These are phyloP conservation scores for Fusarium chaquense DNA, from an alignment of 2,329 filamentous ascomycete genomes.

Conservation along the genomic window DNA sequence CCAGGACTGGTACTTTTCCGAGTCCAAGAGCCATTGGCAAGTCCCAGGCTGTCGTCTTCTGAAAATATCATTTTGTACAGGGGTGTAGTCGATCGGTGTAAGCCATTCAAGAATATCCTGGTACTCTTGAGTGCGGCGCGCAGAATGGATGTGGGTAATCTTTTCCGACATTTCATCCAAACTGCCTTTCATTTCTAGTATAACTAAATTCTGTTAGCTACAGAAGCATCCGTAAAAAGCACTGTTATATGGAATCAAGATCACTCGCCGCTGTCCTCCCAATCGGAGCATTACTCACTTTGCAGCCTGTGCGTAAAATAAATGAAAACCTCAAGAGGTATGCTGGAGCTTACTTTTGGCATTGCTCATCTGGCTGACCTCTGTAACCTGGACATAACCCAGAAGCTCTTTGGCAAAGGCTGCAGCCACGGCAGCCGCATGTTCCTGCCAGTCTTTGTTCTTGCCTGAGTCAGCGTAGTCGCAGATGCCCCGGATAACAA, in stretches of 20 bases:
- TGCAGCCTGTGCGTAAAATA: too few relatives aligned
- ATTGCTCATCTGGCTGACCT: neutral
- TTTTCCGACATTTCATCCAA: neutral
- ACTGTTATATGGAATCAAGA: too few relatives aligned
- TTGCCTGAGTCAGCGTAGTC: constrained; percentile 3
- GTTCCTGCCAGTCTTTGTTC: neutral
- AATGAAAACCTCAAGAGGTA: too few relatives aligned
- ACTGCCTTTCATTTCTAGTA: neutral
- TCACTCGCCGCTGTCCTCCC: too few relatives aligned
- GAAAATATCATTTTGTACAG: neutral
- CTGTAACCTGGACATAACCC: neutral
- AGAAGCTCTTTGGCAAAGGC: neutral
- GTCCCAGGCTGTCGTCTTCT: neutral
- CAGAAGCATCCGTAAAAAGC: neutral
- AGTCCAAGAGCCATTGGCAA: constrained; percentile 6
- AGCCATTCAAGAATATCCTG: neutral
- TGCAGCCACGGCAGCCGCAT: neutral
- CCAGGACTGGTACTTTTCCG: neutral
- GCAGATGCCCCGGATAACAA: constrained; percentile 5
- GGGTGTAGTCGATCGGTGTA: neutral
- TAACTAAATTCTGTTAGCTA: neutral
- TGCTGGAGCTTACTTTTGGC: neutral
- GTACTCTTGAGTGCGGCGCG: neutral
- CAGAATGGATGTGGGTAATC: neutral
- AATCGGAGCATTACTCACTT: too few relatives aligned